Evolutionary conservation across 1,284 basidiomycete species (phyloP).

Genomic region (Trichosporon coremiiforme): DNA sequence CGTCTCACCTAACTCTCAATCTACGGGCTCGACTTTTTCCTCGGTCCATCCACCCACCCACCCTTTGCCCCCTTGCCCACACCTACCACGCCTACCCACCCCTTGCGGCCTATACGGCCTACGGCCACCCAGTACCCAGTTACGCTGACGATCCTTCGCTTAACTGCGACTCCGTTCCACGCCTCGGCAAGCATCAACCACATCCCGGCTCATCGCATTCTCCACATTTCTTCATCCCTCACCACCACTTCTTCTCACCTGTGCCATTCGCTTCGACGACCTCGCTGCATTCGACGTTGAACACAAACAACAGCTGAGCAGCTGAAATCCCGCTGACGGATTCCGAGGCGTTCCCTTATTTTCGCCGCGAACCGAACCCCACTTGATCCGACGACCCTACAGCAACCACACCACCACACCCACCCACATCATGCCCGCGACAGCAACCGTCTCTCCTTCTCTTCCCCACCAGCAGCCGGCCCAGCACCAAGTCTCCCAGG

Average conservation of each 20-base stretch:
- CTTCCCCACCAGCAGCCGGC: slow-evolving; percentile 60
- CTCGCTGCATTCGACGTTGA: not conserved
- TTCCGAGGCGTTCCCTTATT: slow-evolving; percentile 5
- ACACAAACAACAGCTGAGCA: not conserved
- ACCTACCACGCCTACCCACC: too few species aligned
- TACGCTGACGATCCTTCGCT: slow-evolving; percentile 5
- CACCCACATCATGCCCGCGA: slow-evolving; percentile 1
- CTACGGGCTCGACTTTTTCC: too few species aligned
- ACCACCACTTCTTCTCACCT: not conserved
- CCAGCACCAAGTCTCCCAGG: slow-evolving; percentile 36
- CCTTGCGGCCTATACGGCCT: too few species aligned
- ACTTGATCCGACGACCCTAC: slow-evolving; percentile 2
- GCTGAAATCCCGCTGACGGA: not conserved
- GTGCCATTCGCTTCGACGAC: not conserved
- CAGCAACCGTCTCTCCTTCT: slow-evolving; percentile 31
- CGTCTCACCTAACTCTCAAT: slow-evolving; percentile 5
- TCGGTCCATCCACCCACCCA: not conserved
- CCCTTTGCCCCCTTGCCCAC: too few species aligned
- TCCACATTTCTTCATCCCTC: not conserved
- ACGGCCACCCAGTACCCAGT: too few species aligned
- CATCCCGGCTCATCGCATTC: not conserved
- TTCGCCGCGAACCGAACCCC: slow-evolving; percentile 12
- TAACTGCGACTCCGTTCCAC: not conserved
- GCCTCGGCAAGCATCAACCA: slow-evolving; percentile 1
- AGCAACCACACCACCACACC: too few species aligned